Base-by-base conservation (phyloP, 441 rosid genomes). In the Euphorbia celastroides region DNA sequence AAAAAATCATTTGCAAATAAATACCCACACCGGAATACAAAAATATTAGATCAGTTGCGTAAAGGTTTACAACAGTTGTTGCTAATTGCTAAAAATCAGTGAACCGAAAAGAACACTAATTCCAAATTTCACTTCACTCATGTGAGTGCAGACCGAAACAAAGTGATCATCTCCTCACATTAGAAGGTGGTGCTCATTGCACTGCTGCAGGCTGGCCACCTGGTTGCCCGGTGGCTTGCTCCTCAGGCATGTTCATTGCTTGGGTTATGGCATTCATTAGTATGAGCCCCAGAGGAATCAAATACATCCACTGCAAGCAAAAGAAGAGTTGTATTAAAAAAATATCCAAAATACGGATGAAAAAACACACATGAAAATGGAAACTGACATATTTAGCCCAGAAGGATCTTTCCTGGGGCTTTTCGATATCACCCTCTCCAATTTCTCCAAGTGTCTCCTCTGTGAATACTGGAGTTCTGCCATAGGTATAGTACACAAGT, bases 371-470 rank as follows among this genome's bases (percentile, higher is more conserved):
- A 12, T 10, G 26, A 1, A 41, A 67, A 42, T 13, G 26, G 51
- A 52, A 59, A 86, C 96, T 83, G 67, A 91, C 99, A 72, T 93
- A 93, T 93, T 93, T 91, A 56, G 97, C 96, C 97, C 96, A 93
- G 70, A 89, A 86, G 42, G 97, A 84, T 73, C 81, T 89, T 80
- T 91, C 99, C 36, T 93, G 96, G 54, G 93, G 93, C 57, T 63
- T 72, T 66, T 81, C 73, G 48, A 77, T 71, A 80, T 85, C 96
- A 69, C 81, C 90, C 73, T 89, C 99, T 42, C 68, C 88, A 57
- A 80, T 79, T 80, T 86, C 96, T 61, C 79, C 82, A 38, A 78
- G 68, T 60, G 74, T 58, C 72, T 85, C 94, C 83, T 93, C 96
- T 0, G 88, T 54, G 66, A 93, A 93, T 50, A 88, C 58, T 34